Evolutionary conservation across 805 yeast species (phyloP).

Genomic region (Hanseniaspora lachancei): DNA sequence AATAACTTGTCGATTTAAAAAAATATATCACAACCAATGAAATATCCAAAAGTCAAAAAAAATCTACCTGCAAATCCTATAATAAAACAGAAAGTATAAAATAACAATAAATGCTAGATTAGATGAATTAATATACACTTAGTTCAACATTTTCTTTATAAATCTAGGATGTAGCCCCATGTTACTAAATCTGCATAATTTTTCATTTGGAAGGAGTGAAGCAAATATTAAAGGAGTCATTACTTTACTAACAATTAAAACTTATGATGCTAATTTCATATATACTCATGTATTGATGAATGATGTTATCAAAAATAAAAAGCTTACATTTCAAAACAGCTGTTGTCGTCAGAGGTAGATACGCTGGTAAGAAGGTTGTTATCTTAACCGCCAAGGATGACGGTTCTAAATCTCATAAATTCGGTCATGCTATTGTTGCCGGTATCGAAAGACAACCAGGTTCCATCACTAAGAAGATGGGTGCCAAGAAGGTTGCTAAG

Average conservation of each 20-base stretch:
- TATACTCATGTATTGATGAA: not conserved
- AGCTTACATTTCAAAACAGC: conserved; percentile 37
- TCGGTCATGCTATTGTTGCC: conserved; percentile 98
- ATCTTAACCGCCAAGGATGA: conserved; percentile 97
- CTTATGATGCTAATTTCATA: not conserved
- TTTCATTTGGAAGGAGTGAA: not conserved
- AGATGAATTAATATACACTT: too few species aligned
- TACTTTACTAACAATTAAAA: conserved; percentile 13
- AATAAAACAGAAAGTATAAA: too few species aligned
- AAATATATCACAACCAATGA: too few species aligned
- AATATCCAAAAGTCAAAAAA: too few species aligned
- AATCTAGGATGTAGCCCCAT: too few species aligned
- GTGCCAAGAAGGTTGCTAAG: conserved; percentile 92
- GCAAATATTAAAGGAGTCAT: not conserved
- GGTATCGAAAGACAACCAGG: conserved; percentile 98
- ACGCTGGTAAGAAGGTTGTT: conserved; percentile 99
- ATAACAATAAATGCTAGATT: too few species aligned
- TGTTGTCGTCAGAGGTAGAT: conserved; percentile 99
- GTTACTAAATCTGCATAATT: too few species aligned
- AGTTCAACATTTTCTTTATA: too few species aligned
- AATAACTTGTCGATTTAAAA: too few species aligned
- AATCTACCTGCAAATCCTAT: too few species aligned
- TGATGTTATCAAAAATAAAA: not conserved
- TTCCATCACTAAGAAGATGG: conserved; percentile 89
- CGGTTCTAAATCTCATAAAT: conserved; percentile 96